Evolutionary conservation across 1,284 basidiomycete genomes (phyloP), one percentile per base, ranked within the genome.

Genomic region (Ceratobasidium sp.): DNA sequence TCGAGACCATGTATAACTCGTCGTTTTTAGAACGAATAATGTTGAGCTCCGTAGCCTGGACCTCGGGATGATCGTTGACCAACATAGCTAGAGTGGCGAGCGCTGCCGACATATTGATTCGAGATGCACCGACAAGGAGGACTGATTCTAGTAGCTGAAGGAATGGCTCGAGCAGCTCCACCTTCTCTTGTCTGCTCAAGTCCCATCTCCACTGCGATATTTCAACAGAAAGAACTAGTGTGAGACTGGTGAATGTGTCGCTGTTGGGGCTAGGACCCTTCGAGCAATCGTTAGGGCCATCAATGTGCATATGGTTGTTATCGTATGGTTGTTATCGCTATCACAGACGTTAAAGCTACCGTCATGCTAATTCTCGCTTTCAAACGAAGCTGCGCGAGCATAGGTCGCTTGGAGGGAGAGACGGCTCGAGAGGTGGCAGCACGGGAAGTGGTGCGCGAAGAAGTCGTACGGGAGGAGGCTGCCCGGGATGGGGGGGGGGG

Each of bases 61-160:
- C 7, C 12, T 38, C n/a, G 3, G 53, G 57, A 17, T 60, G 47
- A n/a, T 60, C 57, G 42, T 47, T 47, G 27, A 60, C n/a, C 12
- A 43, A 10, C 3, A 45, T 32, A 3, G 57, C 57, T n/a, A 60
- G 6, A 1, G 47, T 42, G 1, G 57, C 57, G 6, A 60, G 29
- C 29, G 32, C 29, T 17, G 47, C 40, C 1, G 29, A 31, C 12
- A 60, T 5, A n/a, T 29, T 42, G 3, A 8, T 20, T 25, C 22
- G 25, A 15, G 43, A n/a, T 31, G 29, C 27, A n/a, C 32, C 43
- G 1, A 29, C 17, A 5, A 3, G 20, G 6, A 32, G 1, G 15
- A 27, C 17, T 22, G 13, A 29, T 22, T 7, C 40, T 35, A 55
- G 31, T 8, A 55, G 32, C 12, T 55, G 32, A 35, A 55, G 32